Evolutionary conservation across 148 eudicot genomes (phyloP).

Genomic region (Camellia sinensis): DNA sequence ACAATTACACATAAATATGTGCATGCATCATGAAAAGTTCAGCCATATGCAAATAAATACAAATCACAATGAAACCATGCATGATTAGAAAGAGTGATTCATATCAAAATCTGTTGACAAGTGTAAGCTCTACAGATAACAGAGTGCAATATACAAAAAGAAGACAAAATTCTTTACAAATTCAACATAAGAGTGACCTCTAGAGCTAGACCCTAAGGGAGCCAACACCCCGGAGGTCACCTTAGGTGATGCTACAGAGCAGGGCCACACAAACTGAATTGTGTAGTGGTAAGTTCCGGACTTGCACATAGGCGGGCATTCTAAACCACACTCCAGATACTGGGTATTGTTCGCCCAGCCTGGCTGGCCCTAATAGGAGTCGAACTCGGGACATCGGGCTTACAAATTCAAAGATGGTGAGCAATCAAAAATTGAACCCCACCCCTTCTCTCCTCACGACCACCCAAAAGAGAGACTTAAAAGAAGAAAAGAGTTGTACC

Average conservation of each 20-base stretch:
- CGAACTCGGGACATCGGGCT: not conserved
- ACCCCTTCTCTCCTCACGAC: too few relatives aligned
- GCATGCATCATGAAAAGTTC: not conserved
- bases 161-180: not conserved
- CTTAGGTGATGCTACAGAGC: too few relatives aligned
- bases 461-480: not conserved
- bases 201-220: too few relatives aligned
- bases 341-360: too few relatives aligned
- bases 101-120: not conserved
- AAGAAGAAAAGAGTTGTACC: constrained; percentile 35
- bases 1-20: not conserved
- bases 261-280: too few relatives aligned
- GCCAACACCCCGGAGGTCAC: too few relatives aligned
- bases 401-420: not conserved
- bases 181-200: not conserved
- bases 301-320: too few relatives aligned
- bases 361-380: too few relatives aligned
- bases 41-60: not conserved
- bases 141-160: not conserved
- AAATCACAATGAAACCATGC: not conserved
- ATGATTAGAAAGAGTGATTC: not conserved
- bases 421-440: not conserved
- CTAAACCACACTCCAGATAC: too few relatives aligned
- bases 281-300: too few relatives aligned
- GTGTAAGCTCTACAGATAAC: not conserved